phyloP scores from a whole-genome alignment of 139 green algal genomes.

The Chlorella sp. region DNA sequence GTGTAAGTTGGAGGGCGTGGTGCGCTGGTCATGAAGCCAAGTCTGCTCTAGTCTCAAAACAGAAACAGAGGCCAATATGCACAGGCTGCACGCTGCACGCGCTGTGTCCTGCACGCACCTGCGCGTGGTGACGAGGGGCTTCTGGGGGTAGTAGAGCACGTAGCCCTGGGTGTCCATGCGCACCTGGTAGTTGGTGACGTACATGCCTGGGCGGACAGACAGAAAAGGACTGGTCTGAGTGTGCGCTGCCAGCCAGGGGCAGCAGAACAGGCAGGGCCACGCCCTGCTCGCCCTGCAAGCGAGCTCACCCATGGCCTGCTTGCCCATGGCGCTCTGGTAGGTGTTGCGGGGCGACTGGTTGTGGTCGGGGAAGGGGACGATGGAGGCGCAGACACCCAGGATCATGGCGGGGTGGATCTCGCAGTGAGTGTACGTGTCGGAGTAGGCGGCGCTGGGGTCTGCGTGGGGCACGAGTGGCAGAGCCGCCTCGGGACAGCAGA shows the following conservation, averaged over 20 bases:
- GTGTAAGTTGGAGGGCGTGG: too few relatives aligned
- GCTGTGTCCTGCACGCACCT: too few relatives aligned
- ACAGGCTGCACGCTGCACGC: too few relatives aligned
- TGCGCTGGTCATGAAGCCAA: too few relatives aligned
- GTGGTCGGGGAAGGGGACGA: constrained; percentile 99
- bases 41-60: too few relatives aligned
- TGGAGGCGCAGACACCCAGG: constrained; percentile 96
- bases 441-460: constrained; percentile 46
- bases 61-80: too few relatives aligned
- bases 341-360: constrained; percentile 97
- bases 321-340: constrained; percentile 95
- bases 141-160: constrained; percentile 98
- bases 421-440: constrained; percentile 94
- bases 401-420: constrained; percentile 99
- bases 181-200: constrained; percentile 87
- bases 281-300: constrained; percentile 7
- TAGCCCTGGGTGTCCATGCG: constrained; percentile 84
- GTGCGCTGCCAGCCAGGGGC: background rate
- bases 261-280: constrained; percentile 25
- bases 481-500: background rate
- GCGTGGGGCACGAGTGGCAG: background rate
- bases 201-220: constrained; percentile 63
- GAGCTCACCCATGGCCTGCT: constrained; percentile 89
- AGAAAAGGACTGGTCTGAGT: background rate
- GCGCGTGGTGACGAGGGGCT: constrained; percentile 91